Evolutionary conservation across 495 filamentous ascomycete genomes (phyloP).

Genomic region (Aspergillus indologenus): DNA sequence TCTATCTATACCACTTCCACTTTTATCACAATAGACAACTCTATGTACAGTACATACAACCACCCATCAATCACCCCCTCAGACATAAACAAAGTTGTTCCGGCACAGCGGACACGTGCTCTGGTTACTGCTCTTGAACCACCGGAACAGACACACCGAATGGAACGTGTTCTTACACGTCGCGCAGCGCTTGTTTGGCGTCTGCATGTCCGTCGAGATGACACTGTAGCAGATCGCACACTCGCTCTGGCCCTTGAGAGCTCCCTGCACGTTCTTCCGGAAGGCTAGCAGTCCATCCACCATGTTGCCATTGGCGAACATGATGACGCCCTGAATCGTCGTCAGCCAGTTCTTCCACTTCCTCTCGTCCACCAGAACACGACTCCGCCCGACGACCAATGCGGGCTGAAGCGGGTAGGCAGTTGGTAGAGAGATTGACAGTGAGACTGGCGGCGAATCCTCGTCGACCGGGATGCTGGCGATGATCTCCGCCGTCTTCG

Average conservation of each 20-base stretch:
- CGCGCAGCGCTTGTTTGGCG: constrained; percentile 84
- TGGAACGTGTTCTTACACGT: constrained; percentile 97
- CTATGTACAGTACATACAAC: constrained; percentile 8
- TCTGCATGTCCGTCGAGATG: constrained; percentile 77
- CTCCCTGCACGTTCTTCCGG: constrained; percentile 76
- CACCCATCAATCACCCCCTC: constrained; percentile 16
- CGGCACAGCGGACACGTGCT: constrained; percentile 88
- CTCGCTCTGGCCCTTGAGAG: constrained; percentile 89
- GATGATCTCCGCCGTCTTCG: constrained; percentile 66
- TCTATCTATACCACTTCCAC: background rate
- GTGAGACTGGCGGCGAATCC: constrained; percentile 69
- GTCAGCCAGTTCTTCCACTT: constrained; percentile 86
- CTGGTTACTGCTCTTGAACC: constrained; percentile 91
- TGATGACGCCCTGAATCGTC: constrained; percentile 87
- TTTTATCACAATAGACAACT: background rate
- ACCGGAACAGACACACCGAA: constrained; percentile 82
- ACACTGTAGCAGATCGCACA: constrained; percentile 98
- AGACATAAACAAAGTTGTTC: constrained; percentile 58
- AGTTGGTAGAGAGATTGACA: constrained; percentile 73
- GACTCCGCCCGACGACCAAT: constrained; percentile 69
- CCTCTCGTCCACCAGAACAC: constrained; percentile 81
- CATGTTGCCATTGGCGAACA: constrained; percentile 79
- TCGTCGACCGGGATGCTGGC: constrained; percentile 87
- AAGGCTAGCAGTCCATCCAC: constrained; percentile 82
- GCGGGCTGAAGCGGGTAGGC: constrained; percentile 79